Evolutionary conservation across 192 early-diverging fungal genomes (phyloP).

Genomic region (Coemansia asiatica): DNA sequence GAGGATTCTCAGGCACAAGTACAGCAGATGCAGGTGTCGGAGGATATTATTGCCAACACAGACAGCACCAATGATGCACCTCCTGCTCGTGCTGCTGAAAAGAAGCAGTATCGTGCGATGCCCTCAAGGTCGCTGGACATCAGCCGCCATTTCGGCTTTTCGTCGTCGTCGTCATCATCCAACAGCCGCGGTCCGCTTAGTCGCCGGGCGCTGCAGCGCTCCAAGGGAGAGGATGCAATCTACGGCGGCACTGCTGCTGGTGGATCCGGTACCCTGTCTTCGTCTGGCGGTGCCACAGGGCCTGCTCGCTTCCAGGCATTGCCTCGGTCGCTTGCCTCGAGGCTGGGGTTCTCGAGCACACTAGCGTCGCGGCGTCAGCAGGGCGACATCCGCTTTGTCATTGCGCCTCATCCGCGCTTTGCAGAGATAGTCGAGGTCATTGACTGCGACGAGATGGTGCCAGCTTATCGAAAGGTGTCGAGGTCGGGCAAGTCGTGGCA

Average conservation of each 20-base stretch:
- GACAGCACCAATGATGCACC: not conserved
- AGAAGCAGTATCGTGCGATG: conserved; percentile 7
- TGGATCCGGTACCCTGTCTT: not conserved
- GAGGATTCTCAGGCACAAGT: not conserved
- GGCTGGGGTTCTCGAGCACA: conserved; percentile 35
- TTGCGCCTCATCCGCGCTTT: conserved; percentile 38
- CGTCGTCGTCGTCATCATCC: not conserved
- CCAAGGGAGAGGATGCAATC: conserved; percentile 36
- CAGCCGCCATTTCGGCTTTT: conserved; percentile 1
- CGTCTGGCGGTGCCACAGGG: conserved; percentile 9
- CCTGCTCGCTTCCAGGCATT: conserved; percentile 44
- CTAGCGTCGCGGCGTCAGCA: conserved; percentile 37
- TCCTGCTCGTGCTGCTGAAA: not conserved
- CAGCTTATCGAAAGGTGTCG: conserved; percentile 52
- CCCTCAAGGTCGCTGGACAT: conserved; percentile 45
- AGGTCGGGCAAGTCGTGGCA: conserved; percentile 49
- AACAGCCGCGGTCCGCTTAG: conserved; percentile 23
- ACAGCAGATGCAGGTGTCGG: too few species aligned
- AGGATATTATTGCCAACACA: not conserved
- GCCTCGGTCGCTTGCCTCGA: conserved; percentile 36
- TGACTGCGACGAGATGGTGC: conserved; percentile 38
- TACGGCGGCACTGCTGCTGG: not conserved
- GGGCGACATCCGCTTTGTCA: conserved; percentile 40
- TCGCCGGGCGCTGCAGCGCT: conserved; percentile 35
- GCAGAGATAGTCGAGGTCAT: conserved; percentile 40